Conservation (phyloP, 2,329 filamentous ascomycete species). For the Colletotrichum destructivum region DNA sequence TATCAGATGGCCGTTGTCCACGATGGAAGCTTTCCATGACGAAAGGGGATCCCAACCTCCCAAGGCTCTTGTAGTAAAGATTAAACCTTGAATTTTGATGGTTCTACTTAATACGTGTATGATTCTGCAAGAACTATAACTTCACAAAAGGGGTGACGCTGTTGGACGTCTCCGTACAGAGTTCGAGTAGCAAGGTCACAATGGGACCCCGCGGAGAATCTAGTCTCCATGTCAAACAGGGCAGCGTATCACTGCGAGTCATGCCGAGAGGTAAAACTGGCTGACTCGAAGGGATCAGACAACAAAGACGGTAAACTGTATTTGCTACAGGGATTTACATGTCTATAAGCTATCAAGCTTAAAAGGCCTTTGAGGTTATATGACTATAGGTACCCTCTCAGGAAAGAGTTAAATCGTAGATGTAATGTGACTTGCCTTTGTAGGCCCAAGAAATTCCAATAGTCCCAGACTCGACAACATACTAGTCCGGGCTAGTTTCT, state of each 20-base stretch:
- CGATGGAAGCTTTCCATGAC: too few relatives aligned
- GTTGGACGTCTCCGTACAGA: background rate
- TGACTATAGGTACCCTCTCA: background rate
- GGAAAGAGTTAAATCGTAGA: too few relatives aligned
- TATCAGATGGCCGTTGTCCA: too few relatives aligned
- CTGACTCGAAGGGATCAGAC: background rate
- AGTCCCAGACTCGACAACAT: too few relatives aligned
- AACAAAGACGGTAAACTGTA: background rate
- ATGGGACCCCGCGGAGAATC: background rate
- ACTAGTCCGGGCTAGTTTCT: background rate
- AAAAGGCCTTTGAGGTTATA: background rate
- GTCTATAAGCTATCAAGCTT: too few relatives aligned
- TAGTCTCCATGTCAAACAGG: background rate
- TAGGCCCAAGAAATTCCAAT: background rate
- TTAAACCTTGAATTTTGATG: too few relatives aligned
- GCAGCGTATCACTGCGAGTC: background rate
- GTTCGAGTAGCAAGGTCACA: background rate
- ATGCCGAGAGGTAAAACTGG: background rate
- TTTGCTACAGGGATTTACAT: too few relatives aligned
- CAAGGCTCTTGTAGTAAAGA: too few relatives aligned
- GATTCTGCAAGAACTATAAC: background rate
- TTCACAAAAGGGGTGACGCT: slow-evolving; percentile 6
- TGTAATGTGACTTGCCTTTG: background rate
- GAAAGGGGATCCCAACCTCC: too few relatives aligned
- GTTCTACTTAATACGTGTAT: too few relatives aligned